These are phyloP conservation scores for Ulota crispa DNA, from an alignment of 225 moss, liverwort and hornwort species.

Conservation along the genomic window DNA sequence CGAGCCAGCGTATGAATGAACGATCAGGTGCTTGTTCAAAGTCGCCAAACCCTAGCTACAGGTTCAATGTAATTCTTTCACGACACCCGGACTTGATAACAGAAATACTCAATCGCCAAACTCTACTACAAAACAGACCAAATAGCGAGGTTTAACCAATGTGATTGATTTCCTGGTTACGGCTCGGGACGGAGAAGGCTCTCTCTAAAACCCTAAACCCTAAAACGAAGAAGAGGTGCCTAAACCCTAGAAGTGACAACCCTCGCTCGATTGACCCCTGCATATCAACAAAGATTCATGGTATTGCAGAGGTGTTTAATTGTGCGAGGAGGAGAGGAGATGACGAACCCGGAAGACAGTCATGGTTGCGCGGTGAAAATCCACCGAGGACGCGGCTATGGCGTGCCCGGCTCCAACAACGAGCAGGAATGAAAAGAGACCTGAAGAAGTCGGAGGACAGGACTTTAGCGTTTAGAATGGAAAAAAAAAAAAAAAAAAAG, in stretches of 20 bases:
- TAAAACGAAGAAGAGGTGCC: too few species aligned
- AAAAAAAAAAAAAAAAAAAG: too few species aligned
- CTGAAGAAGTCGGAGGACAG: fast-evolving
- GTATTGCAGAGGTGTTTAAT: background rate
- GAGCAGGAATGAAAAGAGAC: conserved; percentile 14
- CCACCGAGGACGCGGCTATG: background rate
- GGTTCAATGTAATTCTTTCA: background rate
- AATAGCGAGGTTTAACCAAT: background rate
- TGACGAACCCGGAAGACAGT: conserved; percentile 45
- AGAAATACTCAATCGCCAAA: background rate
- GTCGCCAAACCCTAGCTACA: background rate
- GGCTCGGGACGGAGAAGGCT: background rate
- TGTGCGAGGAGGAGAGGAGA: background rate
- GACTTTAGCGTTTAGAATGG: too few species aligned
- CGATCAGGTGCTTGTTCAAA: fast-evolving
- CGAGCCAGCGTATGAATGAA: background rate
- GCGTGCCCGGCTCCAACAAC: background rate
- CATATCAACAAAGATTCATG: background rate
- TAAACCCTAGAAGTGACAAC: background rate
- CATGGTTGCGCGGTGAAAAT: conserved; percentile 32
- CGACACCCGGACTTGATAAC: too few species aligned
- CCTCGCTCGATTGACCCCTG: background rate
- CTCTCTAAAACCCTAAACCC: background rate
- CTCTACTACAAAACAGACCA: background rate
- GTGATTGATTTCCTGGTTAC: background rate